phyloP scores from a whole-genome alignment of 73 alveolate genomes.

The Symbiodinium pilosum region DNA sequence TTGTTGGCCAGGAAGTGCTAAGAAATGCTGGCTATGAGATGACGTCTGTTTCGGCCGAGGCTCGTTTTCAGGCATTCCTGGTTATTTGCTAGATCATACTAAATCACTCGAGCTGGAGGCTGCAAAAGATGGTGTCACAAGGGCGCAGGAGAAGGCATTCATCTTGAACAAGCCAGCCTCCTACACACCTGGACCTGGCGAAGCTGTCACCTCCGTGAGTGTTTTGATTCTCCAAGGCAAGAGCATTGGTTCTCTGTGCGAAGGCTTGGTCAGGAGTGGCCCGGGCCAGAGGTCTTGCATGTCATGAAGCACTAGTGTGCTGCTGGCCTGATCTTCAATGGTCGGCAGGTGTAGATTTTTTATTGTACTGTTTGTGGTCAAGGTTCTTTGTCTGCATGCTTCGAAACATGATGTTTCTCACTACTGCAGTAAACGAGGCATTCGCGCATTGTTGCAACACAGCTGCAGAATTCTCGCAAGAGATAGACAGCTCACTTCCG shows the following conservation, averaged over 20 bases:
- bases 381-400: no score
- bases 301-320: no score
- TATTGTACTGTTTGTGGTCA: no score
- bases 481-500: no score
- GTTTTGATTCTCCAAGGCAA: constrained; percentile 7
- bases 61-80: not conserved
- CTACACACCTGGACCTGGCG: not conserved
- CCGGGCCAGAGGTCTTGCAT: not conserved
- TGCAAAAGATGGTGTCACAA: constrained; percentile 27
- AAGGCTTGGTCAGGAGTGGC: constrained; percentile 89
- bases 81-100: no score
- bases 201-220: not conserved
- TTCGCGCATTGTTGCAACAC: no score
- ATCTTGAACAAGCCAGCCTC: constrained; percentile 48
- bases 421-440: no score
- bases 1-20: constrained; percentile 4
- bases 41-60: constrained; percentile 17
- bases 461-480: no score
- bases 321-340: no score
- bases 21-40: not conserved
- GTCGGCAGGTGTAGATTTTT: no score
- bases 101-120: constrained; percentile 10
- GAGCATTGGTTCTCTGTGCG: constrained; percentile 75
- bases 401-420: no score
- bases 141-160: constrained; percentile 62